phyloP scores from a whole-genome alignment of 352 stramenopile species.

The Globisporangium spinosum region DNA sequence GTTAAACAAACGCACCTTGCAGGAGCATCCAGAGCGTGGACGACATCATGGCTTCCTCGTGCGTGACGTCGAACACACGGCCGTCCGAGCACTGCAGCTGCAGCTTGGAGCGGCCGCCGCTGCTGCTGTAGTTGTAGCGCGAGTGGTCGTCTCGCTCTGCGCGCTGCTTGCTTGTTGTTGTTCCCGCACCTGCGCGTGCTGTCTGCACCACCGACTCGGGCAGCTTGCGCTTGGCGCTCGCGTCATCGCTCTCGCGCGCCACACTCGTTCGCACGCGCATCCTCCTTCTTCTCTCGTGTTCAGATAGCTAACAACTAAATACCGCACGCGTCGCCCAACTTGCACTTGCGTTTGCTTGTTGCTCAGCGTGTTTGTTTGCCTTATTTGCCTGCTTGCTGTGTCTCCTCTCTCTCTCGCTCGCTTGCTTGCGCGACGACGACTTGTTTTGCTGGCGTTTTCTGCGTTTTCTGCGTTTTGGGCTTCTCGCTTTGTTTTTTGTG shows the following conservation, averaged over 20 bases:
- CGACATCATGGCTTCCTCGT: conserved; percentile 85
- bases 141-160: conserved; percentile 8
- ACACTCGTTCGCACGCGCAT: conserved; percentile 16
- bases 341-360: not conserved
- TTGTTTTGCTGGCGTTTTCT: conserved; percentile 10
- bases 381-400: not conserved
- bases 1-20: conserved; percentile 33
- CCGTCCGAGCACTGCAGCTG: conserved; percentile 75
- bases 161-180: not conserved
- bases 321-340: not conserved
- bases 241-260: conserved; percentile 11
- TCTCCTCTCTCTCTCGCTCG: too few species aligned
- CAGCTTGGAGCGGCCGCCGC: conserved; percentile 45
- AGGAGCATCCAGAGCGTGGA: conserved; percentile 80
- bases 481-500: not conserved
- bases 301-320: not conserved
- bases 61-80: conserved; percentile 65
- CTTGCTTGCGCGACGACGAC: not conserved
- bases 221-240: conserved; percentile 14
- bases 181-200: not conserved
- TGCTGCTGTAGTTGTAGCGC: conserved; percentile 14
- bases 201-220: conserved; percentile 1
- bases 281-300: not conserved
- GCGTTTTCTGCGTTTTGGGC: not conserved
- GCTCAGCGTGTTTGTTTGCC: not conserved